Evolutionary conservation across 1,284 basidiomycete species (phyloP), one percentile per base, ranked within the genome.

Genomic region (Moesziomyces sp.): DNA sequence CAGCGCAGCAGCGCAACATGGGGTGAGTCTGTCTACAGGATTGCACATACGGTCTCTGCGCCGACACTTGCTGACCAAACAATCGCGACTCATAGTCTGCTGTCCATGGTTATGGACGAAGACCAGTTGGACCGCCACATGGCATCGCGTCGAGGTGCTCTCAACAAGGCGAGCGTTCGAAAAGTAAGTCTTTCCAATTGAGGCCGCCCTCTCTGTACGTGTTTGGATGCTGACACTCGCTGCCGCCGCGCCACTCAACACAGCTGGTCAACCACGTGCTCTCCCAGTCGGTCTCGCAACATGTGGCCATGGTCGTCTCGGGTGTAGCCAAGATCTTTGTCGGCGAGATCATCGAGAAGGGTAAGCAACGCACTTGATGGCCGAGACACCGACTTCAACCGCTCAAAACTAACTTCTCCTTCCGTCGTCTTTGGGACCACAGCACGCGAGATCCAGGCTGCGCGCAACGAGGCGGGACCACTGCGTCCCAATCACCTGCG

Each of bases 281-380:
- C 0, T 89, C 92, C 61, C 85, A 86, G 57, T 91, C 93, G 73
- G 92, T 92, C 5, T 93, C 92, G 4, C 90, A 91, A 72, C 91
- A 92, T 16, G 91, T 95, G 1, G 91, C 93, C 1, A 92, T 94
- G 78, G 90, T 94, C 38, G 90, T 94, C 0, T 91, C 93, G 8
- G 93, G 93, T 78, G 92, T 95, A 59, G 88, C 89, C 19, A 96
- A 96, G 82, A 92, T 95, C 2, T 96, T 96, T 77, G 92, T 96
- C 10, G 93, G 93, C 2, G 93, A 95, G 84, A 92, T 95, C 6
- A 89, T 94, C 21, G 93, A 95, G 83, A 91, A 91, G 86, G 92
- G 92, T 92, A 57, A 52, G 86, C 78, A 46, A 4, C 11, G 35
- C 13, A 7, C 35, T 9, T 9, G 28, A 28, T 9, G 28, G 28